Conservation (phyloP, 148 eudicot genomes). For the Rhododendron ovatum region DNA sequence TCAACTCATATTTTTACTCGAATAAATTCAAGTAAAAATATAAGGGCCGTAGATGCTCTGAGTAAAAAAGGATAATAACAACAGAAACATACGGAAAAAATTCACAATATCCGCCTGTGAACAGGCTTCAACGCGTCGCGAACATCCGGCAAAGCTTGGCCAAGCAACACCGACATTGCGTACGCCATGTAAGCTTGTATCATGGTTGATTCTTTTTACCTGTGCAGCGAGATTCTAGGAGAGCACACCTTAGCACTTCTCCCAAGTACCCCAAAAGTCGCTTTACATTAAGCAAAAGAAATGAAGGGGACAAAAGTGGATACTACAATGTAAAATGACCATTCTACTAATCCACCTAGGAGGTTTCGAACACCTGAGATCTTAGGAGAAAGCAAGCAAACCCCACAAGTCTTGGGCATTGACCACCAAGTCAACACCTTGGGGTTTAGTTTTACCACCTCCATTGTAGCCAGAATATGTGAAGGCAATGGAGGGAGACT, state of each 20-base stretch:
- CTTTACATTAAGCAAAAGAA: neutral
- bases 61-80: neutral
- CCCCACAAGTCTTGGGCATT: too few relatives aligned
- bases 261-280: neutral
- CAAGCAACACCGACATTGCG: conserved; percentile 94
- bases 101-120: conserved; percentile 83
- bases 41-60: neutral
- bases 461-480: too few relatives aligned
- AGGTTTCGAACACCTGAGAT: too few relatives aligned
- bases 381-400: too few relatives aligned
- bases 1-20: neutral
- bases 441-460: too few relatives aligned
- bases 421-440: too few relatives aligned
- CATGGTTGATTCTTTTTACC: neutral
- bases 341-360: neutral
- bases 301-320: neutral
- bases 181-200: conserved; percentile 72
- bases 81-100: neutral
- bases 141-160: conserved; percentile 89
- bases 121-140: conserved; percentile 96
- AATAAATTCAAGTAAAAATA: neutral
- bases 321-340: neutral
- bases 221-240: neutral
- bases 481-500: neutral
- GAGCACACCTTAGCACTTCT: neutral